Evolutionary conservation across 192 early-diverging fungal genomes (phyloP).

Genomic region (Gaertneriomyces semiglobifer): DNA sequence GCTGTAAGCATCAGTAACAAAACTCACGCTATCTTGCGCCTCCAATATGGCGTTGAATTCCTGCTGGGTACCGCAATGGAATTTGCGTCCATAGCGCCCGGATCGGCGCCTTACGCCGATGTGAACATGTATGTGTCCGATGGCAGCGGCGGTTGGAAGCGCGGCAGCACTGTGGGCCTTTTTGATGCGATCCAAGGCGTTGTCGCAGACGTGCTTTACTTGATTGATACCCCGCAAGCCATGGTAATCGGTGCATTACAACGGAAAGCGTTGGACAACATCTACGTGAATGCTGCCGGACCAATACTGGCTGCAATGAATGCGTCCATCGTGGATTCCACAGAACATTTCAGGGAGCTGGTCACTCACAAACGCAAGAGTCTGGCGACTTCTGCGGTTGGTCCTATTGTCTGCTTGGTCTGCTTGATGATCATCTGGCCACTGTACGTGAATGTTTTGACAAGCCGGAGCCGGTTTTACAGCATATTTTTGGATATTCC

Average conservation of each 20-base stretch:
- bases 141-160: too few relatives aligned
- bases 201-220: not conserved
- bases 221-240: not conserved
- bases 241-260: not conserved
- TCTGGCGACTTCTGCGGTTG: conserved; percentile 17
- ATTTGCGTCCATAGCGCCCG: conserved; percentile 7
- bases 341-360: not conserved
- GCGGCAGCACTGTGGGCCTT: not conserved
- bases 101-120: conserved; percentile 10
- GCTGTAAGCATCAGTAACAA: not conserved
- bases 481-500: conserved; percentile 5
- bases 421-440: conserved; percentile 34
- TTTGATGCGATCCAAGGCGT: conserved; percentile 3
- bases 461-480: not conserved
- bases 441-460: conserved; percentile 19
- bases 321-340: conserved; percentile 16
- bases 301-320: conserved; percentile 26
- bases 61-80: not conserved
- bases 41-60: not conserved
- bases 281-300: conserved; percentile 24
- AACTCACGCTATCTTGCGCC: not conserved
- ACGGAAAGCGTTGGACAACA: conserved; percentile 7
- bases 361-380: not conserved
- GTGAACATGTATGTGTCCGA: not conserved
- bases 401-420: conserved; percentile 22